Evolutionary conservation across 1,284 basidiomycete species (phyloP).

Genomic region (Ganoderma leucocontextum): DNA sequence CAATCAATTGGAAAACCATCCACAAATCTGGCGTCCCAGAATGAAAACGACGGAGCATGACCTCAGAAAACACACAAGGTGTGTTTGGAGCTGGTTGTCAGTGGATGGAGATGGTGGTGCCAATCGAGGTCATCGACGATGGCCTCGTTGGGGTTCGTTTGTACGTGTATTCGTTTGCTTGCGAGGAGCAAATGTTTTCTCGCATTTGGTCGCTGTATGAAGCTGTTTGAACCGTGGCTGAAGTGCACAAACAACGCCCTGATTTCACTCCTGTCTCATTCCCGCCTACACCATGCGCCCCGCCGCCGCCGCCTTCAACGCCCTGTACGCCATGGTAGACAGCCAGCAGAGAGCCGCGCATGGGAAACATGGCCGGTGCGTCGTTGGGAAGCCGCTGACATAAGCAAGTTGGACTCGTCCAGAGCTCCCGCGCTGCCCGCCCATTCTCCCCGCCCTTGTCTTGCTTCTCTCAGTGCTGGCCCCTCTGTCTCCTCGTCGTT

Average conservation of each 20-base stretch:
- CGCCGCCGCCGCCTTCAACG: constrained; percentile 32
- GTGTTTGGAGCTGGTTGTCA: neutral
- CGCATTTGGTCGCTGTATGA: constrained; percentile 72
- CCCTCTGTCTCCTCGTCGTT: constrained; percentile 21
- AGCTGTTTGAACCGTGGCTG: constrained; percentile 54
- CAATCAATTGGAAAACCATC: constrained; percentile 7
- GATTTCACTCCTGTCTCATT: constrained; percentile 23
- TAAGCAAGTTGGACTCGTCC: constrained; percentile 41
- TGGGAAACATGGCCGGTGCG: constrained; percentile 44
- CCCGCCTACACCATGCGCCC: constrained; percentile 30
- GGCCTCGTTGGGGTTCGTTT: constrained; percentile 48
- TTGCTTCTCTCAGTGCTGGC: constrained; percentile 20
- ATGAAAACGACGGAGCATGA: neutral
- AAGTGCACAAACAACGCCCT: constrained; percentile 48
- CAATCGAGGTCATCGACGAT: constrained; percentile 15
- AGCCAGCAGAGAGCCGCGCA: constrained; percentile 22
- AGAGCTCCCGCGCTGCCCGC: constrained; percentile 29
- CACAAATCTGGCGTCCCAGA: neutral
- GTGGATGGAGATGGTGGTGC: neutral
- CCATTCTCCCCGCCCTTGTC: constrained; percentile 30
- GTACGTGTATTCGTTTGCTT: constrained; percentile 69
- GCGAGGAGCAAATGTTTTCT: constrained; percentile 62
- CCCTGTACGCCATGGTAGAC: constrained; percentile 18
- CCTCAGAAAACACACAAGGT: neutral
- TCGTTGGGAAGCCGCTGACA: constrained; percentile 43